Evolutionary conservation across 768 basidiomycete genomes (phyloP).

Genomic region (Candolleomyces aberdarensis): DNA sequence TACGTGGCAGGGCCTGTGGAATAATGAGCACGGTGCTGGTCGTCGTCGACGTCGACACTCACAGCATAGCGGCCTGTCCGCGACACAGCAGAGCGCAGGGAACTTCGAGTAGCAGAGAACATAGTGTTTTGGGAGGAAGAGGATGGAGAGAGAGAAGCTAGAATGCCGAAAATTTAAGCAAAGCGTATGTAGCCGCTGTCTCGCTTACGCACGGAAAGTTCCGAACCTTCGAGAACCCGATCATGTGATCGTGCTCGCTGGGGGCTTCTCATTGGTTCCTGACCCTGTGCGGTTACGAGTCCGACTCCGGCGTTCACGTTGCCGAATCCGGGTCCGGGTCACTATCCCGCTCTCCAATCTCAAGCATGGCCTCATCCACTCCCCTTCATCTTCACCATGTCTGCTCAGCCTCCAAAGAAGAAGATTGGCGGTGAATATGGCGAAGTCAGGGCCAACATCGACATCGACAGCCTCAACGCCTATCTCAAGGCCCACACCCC

Average conservation of each 20-base stretch:
- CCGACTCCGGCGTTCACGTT: not conserved
- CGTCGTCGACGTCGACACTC: slow-evolving; percentile 17
- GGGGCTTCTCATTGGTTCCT: slow-evolving; percentile 4
- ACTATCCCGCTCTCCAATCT: not conserved
- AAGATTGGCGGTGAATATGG: slow-evolving; percentile 77
- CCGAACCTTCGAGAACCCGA: slow-evolving; percentile 31
- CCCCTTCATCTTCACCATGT: slow-evolving; percentile 15
- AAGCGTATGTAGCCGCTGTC: slow-evolving; percentile 10
- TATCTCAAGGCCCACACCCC: slow-evolving; percentile 61
- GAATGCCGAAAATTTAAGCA: slow-evolving; percentile 12
- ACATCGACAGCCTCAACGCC: slow-evolving; percentile 56
- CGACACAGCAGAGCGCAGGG: slow-evolving; percentile 53
- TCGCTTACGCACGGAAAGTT: slow-evolving; percentile 10
- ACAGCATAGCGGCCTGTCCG: slow-evolving; percentile 67
- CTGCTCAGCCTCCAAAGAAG: slow-evolving; percentile 23
- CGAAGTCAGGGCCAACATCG: slow-evolving; percentile 65
- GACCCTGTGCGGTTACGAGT: not conserved
- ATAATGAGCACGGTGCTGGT: slow-evolving; percentile 3
- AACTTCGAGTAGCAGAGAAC: slow-evolving; percentile 64
- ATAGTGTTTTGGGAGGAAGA: slow-evolving; percentile 54
- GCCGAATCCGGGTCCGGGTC: not conserved
- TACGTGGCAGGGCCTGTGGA: slow-evolving; percentile 60
- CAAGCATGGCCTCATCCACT: not conserved
- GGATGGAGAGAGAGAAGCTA: slow-evolving; percentile 23
- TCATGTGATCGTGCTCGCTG: slow-evolving; percentile 13